Base-by-base conservation (phyloP, 139 green algal genomes). In the Chlamydomonas incerta region DNA sequence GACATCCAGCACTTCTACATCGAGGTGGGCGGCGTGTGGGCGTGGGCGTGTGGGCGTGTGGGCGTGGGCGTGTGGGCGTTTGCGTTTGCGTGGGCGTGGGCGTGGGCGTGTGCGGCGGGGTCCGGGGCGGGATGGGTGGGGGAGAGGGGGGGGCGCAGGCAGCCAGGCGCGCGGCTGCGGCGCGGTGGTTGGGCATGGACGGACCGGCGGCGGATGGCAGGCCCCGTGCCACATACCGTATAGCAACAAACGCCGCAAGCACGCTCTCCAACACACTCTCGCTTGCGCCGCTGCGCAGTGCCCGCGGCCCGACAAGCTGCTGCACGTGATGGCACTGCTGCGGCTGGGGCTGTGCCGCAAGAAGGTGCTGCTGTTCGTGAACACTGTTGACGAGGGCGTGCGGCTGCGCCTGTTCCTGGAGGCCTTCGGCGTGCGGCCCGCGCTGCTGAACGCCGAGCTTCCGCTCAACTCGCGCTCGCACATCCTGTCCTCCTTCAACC, bases 281-380 rank as follows among this genome's bases (percentile, higher is more conserved):
- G n/a, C n/a, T n/a, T n/a, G n/a, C n/a, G n/a, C n/a, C 88, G 70
- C 24, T 24, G 17, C 20, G 72, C 80, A 28, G 77, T 83, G 77
- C 41, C 63, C 77, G 37, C 80, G 80, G 6, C 33, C 80, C 47
- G 94, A 97, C 83, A 91, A 90, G 86, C 80, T 96, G 84, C 82
- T 98, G 84, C 80, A 91, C 50, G 86, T 95, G 50, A 92, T 99
- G 88, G 92, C 93, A 18, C 82, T 98, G 73, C 88, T 99, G 21
- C 93, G 93, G 72, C 90, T 98, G 60, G 93, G 93, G 23, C 77
- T 98, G 60, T 90, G 98, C 31, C 81, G 89, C 46, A 93, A 92
- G 37, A 98, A 98, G 93, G 91, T 87, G 79, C 90, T 99, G 29
- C 86, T 99, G 13, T 99, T 99, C 83, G 94, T 98, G 55, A 98